These are phyloP conservation scores for Dioszegia aurantiaca DNA, from an alignment of 768 basidiomycete genomes.

Conservation along the genomic window DNA sequence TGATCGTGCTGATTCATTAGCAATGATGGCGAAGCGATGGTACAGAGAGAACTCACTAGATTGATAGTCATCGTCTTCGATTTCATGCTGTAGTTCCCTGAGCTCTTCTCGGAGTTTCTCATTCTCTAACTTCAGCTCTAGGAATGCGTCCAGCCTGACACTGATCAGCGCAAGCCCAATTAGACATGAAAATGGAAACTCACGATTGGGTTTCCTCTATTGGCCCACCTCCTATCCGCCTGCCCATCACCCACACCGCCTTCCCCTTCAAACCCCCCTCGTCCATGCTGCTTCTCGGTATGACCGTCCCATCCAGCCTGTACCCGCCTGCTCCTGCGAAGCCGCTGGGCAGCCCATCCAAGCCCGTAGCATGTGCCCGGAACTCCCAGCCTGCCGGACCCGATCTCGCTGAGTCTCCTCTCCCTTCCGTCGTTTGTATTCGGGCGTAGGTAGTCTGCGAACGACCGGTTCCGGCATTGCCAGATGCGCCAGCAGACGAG, in stretches of 20 bases:
- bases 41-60: background rate
- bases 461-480: background rate
- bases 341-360: constrained; percentile 8
- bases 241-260: constrained; percentile 52
- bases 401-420: background rate
- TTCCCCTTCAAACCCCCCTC: constrained; percentile 32
- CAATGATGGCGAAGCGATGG: background rate
- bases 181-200: constrained; percentile 13
- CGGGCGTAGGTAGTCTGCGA: constrained; percentile 33
- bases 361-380: constrained; percentile 37
- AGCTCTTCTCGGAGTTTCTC: constrained; percentile 67
- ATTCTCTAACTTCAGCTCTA: constrained; percentile 87
- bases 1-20: constrained; percentile 3
- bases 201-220: constrained; percentile 32
- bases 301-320: constrained; percentile 8
- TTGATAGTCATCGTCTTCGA: constrained; percentile 30
- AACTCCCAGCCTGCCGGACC: constrained; percentile 41
- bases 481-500: background rate
- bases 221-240: constrained; percentile 24
- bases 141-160: constrained; percentile 54
- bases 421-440: constrained; percentile 15
- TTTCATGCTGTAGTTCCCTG: constrained; percentile 40
- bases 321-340: constrained; percentile 11
- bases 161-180: background rate
- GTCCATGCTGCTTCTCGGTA: background rate